phyloP scores from a whole-genome alignment of 2,329 filamentous ascomycete species.

The Fusarium sacchari region DNA sequence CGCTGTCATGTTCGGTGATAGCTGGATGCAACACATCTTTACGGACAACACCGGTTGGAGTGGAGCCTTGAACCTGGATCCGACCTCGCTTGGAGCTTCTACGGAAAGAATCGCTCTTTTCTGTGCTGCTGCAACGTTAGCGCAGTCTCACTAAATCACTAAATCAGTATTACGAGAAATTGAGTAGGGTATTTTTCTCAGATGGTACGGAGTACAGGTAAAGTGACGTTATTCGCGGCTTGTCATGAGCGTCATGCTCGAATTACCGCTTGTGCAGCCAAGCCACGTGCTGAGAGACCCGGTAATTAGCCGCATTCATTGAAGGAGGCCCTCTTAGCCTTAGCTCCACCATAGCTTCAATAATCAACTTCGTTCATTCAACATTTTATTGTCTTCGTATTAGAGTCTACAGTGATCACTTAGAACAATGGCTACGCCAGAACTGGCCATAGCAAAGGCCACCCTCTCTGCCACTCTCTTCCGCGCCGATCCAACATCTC shows the following conservation, averaged over 20 bases:
- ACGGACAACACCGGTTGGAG: slow-evolving; percentile 32
- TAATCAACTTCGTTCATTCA: slow-evolving; percentile 14
- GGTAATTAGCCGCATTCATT: slow-evolving; percentile 27
- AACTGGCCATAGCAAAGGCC: slow-evolving; percentile 81
- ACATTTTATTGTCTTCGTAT: not conserved
- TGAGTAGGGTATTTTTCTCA: not conserved
- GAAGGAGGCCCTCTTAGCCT: not conserved
- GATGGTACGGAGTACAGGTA: not conserved
- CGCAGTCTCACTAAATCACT: not conserved
- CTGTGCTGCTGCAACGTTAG: not conserved
- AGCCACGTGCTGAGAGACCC: slow-evolving; percentile 22
- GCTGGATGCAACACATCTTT: slow-evolving; percentile 21
- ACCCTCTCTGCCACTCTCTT: slow-evolving; percentile 79
- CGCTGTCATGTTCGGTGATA: slow-evolving; percentile 19
- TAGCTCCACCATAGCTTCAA: slow-evolving; percentile 30
- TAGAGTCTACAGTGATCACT: not conserved
- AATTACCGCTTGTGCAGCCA: not conserved
- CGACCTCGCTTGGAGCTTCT: slow-evolving; percentile 32
- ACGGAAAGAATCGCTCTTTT: slow-evolving; percentile 33
- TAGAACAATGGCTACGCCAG: slow-evolving; percentile 69
- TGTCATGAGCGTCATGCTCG: slow-evolving; percentile 2
- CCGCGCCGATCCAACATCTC: slow-evolving; percentile 76
- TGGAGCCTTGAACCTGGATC: slow-evolving; percentile 36
- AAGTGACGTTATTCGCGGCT: slow-evolving; percentile 12
- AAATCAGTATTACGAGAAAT: not conserved